phyloP scores from a whole-genome alignment of 805 yeast genomes.

The Ogataea ganodermae region DNA sequence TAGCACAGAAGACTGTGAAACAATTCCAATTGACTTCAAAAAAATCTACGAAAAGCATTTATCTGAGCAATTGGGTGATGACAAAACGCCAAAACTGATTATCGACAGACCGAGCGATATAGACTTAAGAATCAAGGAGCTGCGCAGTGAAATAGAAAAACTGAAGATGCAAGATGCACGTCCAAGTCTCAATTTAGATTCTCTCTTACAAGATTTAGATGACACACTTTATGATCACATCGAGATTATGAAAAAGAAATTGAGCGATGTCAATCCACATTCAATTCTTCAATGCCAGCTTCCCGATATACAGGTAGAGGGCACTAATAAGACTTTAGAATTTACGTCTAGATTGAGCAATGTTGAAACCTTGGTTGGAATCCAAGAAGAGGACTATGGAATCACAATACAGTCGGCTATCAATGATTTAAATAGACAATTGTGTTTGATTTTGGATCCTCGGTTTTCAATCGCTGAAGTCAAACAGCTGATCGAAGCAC shows the following conservation, averaged over 20 bases:
- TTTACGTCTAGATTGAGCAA: conserved; percentile 18
- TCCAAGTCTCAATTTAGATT: not conserved
- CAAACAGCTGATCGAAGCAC: conserved; percentile 13
- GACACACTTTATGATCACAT: not conserved
- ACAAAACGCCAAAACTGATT: no score
- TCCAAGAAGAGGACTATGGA: conserved; percentile 1
- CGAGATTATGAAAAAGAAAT: not conserved
- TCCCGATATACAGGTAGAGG: no score
- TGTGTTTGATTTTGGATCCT: conserved; percentile 24
- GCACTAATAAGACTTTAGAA: not conserved
- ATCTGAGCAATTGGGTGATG: not conserved
- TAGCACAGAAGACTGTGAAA: not conserved
- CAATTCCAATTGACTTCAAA: conserved; percentile 4
- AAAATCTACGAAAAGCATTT: conserved; percentile 6
- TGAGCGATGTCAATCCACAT: not conserved
- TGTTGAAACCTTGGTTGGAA: conserved; percentile 20
- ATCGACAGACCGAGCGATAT: no score
- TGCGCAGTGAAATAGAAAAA: not conserved
- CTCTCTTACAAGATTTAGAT: not conserved
- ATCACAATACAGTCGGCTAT: conserved; percentile 26
- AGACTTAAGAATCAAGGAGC: not conserved
- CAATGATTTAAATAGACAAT: conserved; percentile 29
- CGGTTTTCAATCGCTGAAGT: conserved; percentile 18
- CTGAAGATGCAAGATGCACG: not conserved
- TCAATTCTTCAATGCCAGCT: no score